These are phyloP conservation scores for Fusarium sp. DNA, from an alignment of 2,329 filamentous ascomycete genomes.

Conservation along the genomic window DNA sequence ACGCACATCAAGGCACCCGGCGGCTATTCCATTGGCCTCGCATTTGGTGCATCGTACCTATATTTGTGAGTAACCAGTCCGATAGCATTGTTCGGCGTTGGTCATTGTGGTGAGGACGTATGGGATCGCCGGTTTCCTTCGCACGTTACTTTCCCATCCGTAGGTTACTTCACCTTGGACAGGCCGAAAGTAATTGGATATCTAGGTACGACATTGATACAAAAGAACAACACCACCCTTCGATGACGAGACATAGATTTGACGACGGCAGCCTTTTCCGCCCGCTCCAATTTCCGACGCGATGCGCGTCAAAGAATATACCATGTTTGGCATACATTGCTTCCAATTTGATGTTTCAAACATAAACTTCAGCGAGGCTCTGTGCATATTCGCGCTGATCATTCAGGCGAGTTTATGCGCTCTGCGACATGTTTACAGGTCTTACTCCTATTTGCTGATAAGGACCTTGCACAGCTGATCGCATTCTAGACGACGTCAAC, in stretches of 20 bases:
- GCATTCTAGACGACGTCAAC: neutral
- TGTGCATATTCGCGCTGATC: neutral
- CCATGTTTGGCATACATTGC: neutral
- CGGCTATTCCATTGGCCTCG: too few relatives aligned
- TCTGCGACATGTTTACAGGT: neutral
- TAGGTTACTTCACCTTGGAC: neutral
- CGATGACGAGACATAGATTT: neutral
- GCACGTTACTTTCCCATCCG: neutral
- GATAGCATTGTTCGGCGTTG: neutral
- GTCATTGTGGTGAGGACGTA: rapidly evolving
- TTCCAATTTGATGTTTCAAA: neutral
- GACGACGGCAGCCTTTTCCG: neutral
- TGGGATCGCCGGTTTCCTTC: rapidly evolving
- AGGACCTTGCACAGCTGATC: neutral
- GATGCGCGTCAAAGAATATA: neutral
- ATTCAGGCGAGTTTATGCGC: neutral
- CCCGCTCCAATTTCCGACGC: neutral
- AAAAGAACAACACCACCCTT: neutral
- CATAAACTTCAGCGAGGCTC: neutral
- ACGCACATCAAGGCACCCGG: neutral
- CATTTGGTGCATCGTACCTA: neutral
- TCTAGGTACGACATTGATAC: neutral
- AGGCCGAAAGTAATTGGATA: neutral
- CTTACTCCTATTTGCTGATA: neutral
- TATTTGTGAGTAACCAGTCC: rapidly evolving